Base-by-base conservation (phyloP, 2,329 filamentous ascomycete species). In the Hypoxylon sp. region DNA sequence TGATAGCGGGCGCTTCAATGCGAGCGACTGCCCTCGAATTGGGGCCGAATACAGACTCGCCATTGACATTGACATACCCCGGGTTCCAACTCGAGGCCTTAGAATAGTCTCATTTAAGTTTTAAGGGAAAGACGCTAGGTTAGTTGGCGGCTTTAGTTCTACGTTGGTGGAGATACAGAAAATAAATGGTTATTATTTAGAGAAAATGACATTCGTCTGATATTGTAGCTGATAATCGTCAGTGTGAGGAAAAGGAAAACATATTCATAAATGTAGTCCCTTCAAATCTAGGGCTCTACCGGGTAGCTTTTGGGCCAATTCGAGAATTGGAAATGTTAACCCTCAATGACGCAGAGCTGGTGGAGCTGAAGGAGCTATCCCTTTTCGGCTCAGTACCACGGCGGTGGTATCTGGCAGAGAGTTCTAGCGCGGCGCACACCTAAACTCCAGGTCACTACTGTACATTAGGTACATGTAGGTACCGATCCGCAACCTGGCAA, bases 41-140 rank as follows among this genome's bases (percentile, higher is more conserved):
- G 70, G 55, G 27, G 57, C 60, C 48, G 71, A 67, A 22, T 61
- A 72, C 58, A 69, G 66, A 65, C 69, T 68, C 42, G 75, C 69
- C 75, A 77, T 77, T 66, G 63, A 66, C 75, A 77, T 77, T 66
- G 61, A 66, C 55, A 64, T 68, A 35, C 49, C 59, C 42, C 42
- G 33, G 35, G 37, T 53, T 37, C 40, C 44, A 25, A 20, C 35
- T 20, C 25, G 33, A 46, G 20, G 53, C n/a, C 33, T 64, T 57
- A 59, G 20, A 60, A 42, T 42, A 50, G 60, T 54, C 25, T 58
- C 68, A 64, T 68, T 55, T 63, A 59, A 37, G 30, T 61, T 44
- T 50, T 31, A 27, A 40, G 56, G 42, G 62, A 61, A 53, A 51
- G 22, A 53, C 14, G 60, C 44, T 51, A 46, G 25, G 57, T 35